phyloP scores from a whole-genome alignment of 106 monocot genomes.

The Posidonia australis region DNA sequence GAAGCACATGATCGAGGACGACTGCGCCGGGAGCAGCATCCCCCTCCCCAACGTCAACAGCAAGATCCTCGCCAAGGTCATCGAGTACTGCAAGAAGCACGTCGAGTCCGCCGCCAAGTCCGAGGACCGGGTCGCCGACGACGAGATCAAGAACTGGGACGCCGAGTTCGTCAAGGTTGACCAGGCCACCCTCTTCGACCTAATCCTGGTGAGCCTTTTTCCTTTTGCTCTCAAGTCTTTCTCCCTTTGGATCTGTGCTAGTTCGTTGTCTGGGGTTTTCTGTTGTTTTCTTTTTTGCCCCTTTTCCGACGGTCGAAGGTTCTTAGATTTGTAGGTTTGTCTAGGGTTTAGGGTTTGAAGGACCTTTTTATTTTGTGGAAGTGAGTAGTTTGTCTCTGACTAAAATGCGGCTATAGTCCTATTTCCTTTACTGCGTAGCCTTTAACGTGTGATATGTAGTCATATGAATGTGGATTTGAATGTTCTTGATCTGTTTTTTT shows the following conservation, averaged over 20 bases:
- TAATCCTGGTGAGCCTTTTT: constrained; percentile 38
- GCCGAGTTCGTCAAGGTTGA: constrained; percentile 50
- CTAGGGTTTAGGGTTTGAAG: not conserved
- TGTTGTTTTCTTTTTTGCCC: not conserved
- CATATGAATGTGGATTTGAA: too few species aligned
- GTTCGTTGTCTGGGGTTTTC: too few species aligned
- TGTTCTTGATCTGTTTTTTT: too few species aligned
- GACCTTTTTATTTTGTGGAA: too few species aligned
- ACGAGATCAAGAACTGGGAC: constrained; percentile 49
- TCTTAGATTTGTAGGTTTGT: not conserved
- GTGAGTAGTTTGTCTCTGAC: too few species aligned
- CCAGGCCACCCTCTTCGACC: constrained; percentile 49
- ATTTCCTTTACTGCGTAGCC: too few species aligned
- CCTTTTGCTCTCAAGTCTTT: too few species aligned
- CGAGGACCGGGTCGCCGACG: constrained; percentile 15
- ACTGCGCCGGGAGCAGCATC: constrained; percentile 37
- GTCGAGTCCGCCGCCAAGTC: constrained; percentile 17
- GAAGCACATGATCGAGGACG: constrained; percentile 54
- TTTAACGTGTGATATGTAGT: too few species aligned
- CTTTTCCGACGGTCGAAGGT: not conserved
- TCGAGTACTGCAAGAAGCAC: constrained; percentile 69
- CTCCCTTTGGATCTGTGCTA: too few species aligned
- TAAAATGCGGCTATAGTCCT: too few species aligned
- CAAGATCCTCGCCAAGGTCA: constrained; percentile 50
- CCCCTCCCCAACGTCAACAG: constrained; percentile 54